These are phyloP conservation scores for Botryosphaeria dothidea DNA, from an alignment of 2,329 filamentous ascomycete genomes.

Conservation along the genomic window DNA sequence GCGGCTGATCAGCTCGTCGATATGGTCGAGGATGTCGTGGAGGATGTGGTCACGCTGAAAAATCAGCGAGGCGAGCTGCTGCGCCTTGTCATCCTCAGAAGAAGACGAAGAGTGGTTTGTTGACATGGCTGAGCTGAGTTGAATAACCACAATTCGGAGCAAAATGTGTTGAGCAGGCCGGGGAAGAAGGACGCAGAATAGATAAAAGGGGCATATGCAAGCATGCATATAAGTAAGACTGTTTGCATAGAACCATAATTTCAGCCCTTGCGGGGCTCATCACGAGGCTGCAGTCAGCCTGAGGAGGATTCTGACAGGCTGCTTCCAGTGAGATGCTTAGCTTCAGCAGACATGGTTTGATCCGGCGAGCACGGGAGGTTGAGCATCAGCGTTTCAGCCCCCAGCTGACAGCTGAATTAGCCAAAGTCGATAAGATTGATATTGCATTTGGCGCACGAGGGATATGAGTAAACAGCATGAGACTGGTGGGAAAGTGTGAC, in stretches of 20 bases:
- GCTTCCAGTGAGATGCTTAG: background rate
- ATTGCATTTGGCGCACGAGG: background rate
- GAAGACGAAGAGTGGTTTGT: background rate
- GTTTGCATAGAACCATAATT: background rate
- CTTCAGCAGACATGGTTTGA: background rate
- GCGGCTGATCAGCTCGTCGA: slow-evolving; percentile 24
- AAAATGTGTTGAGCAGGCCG: background rate
- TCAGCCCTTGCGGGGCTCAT: background rate
- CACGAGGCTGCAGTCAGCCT: background rate
- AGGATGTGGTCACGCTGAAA: slow-evolving; percentile 31
- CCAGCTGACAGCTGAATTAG: too few species aligned
- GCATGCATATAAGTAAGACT: background rate
- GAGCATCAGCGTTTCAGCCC: background rate
- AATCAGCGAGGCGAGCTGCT: background rate
- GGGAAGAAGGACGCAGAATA: background rate
- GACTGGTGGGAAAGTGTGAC: background rate
- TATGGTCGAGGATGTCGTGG: slow-evolving; percentile 35
- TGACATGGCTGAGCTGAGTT: background rate
- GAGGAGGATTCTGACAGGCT: background rate
- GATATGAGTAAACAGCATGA: background rate
- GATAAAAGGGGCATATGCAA: background rate
- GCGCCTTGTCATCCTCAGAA: background rate
- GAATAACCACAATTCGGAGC: background rate
- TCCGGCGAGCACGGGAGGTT: background rate
- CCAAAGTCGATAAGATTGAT: too few species aligned